Base-by-base conservation (phyloP, 352 stramenopile species). In the Globisporangium irregulare region DNA sequence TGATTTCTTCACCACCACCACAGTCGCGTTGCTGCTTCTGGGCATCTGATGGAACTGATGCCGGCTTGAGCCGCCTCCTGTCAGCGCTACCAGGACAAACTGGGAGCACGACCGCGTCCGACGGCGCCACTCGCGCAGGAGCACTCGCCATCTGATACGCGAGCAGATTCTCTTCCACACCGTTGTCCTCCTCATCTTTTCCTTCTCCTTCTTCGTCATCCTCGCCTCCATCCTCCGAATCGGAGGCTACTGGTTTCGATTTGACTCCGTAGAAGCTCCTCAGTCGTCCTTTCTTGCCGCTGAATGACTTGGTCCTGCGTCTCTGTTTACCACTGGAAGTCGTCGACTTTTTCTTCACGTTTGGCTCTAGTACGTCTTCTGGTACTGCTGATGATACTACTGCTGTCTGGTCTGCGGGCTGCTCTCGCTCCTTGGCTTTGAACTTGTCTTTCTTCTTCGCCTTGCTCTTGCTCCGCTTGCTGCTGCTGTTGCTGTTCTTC, bases 21-120 rank as follows among this genome's bases (percentile, higher is more conserved):
- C 18, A 24, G 12, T 36, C 34, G 0, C 57, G n/a, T 34, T 59
- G 41, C 18, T 38, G 27, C 8, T 56, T 55, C n/a, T 43, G 25
- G 43, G 12, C 59, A 25, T 15, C 29, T 32, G 24, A 18, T 22
- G 27, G n/a, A 2, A 38, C 12, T 34, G 56, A 24, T 32, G 18
- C 18, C 3, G 24, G 12, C 56, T 65, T 62, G 2, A 55, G 46
- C 4, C n/a, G 38, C 12, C 36, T 36, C 9, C 66, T 25, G n/a
- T 46, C 54, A n/a, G 43, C 62, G 20, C 67, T 73, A 9, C 62
- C 67, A 27, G 67, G 67, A 62, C 62, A 73, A 62, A 29, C 32
- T 20, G 67, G 67, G 0, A 73, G 62, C 56, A 73, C 67, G 4
- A 73, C 41, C 3, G 14, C n/a, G 7, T 60, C 64, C 24, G 7